Conservation (phyloP, 1,284 basidiomycete species). For the Ganoderma lucidum region DNA sequence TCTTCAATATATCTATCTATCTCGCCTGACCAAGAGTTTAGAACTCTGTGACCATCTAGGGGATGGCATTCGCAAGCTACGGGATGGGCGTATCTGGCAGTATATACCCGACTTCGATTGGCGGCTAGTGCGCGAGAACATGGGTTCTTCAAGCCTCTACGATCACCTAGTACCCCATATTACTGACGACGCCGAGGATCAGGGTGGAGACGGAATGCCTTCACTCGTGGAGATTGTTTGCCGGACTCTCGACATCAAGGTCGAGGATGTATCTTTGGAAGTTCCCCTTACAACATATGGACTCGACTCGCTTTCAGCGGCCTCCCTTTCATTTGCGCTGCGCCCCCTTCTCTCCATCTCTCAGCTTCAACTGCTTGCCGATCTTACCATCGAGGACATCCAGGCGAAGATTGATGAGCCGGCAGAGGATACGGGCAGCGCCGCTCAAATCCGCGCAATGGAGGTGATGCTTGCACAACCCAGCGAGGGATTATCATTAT, state of each 20-base stretch:
- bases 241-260: conserved; percentile 40
- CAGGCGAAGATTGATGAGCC: not conserved
- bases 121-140: conserved; percentile 34
- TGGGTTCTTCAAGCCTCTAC: conserved; percentile 38
- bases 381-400: conserved; percentile 33
- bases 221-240: conserved; percentile 28
- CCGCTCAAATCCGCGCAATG: not conserved
- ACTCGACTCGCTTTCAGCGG: conserved; percentile 49
- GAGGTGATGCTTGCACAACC: not conserved
- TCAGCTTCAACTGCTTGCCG: conserved; percentile 47
- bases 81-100: conserved; percentile 31
- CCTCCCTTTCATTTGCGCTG: conserved; percentile 43
- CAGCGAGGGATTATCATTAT: not conserved
- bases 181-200: not conserved
- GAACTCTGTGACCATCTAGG: conserved; percentile 45
- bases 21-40: conserved; percentile 32
- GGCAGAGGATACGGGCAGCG: no score
- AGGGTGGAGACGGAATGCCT: not conserved
- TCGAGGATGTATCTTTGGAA: conserved; percentile 44
- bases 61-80: conserved; percentile 39
- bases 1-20: not conserved
- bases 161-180: conserved; percentile 33
- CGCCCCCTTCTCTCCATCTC: conserved; percentile 41
- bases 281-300: conserved; percentile 51
- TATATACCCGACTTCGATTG: conserved; percentile 47